Conservation (phyloP, 768 basidiomycete genomes). For the Lentinula sp. region DNA sequence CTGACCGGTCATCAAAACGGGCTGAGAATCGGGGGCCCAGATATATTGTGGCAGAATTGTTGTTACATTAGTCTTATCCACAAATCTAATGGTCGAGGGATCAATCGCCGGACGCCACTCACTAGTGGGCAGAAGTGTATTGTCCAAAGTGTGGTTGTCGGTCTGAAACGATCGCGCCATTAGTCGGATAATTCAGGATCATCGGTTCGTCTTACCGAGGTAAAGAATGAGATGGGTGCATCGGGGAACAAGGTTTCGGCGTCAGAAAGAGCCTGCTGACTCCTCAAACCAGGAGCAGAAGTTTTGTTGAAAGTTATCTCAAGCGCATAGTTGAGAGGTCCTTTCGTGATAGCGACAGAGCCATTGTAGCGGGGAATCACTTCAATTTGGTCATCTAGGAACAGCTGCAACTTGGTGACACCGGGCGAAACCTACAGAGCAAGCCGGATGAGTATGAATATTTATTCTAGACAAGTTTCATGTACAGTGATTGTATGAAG, state of each 20-base stretch:
- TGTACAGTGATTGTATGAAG: constrained; percentile 27
- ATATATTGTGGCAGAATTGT: constrained; percentile 29
- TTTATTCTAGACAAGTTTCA: constrained; percentile 1
- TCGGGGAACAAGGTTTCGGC: constrained; percentile 28
- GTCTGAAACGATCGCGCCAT: constrained; percentile 16
- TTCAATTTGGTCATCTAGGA: constrained; percentile 25
- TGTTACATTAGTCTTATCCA: constrained; percentile 20
- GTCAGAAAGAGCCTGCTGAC: constrained; percentile 29
- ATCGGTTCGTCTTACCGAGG: constrained; percentile 21
- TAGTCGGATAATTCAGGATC: neutral
- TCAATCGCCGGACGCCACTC: constrained; percentile 36
- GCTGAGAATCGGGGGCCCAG: constrained; percentile 32
- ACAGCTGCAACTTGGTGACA: constrained; percentile 23
- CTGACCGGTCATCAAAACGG: constrained; percentile 28
- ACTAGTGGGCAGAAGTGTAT: constrained; percentile 30
- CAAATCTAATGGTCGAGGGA: constrained; percentile 25
- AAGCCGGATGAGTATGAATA: neutral
- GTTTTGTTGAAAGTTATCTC: constrained; percentile 30
- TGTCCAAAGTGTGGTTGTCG: constrained; percentile 32
- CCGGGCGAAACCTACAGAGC: constrained; percentile 16
- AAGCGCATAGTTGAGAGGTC: constrained; percentile 31
- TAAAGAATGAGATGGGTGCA: constrained; percentile 28
- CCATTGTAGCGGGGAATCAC: constrained; percentile 28
- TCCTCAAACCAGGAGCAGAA: constrained; percentile 27
- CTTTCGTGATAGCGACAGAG: constrained; percentile 30